Percentiles rank a stretch among this genome's conserved stretches.
These are phyloP conservation scores for Arthonia radiata DNA, from an alignment of 495 filamentous ascomycete species.

Conservation along the genomic window DNA sequence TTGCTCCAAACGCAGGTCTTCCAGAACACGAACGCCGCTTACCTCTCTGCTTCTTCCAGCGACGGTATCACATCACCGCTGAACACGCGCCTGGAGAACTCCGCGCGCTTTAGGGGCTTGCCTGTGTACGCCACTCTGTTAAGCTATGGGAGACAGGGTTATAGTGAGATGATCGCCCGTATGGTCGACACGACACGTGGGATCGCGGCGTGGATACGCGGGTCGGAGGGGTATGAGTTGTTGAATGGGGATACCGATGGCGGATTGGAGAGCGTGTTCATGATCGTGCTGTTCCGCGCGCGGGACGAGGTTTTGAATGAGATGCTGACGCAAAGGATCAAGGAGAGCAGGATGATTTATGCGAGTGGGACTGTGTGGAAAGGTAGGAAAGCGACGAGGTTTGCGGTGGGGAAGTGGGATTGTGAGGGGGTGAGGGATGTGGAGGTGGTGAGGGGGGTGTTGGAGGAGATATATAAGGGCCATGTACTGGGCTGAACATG, in stretches of 20 bases:
- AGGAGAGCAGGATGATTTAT: constrained; percentile 48
- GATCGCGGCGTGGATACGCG: constrained; percentile 35
- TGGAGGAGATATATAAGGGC: no score
- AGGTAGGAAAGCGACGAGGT: constrained; percentile 40
- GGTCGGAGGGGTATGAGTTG: constrained; percentile 34
- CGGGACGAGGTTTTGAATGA: constrained; percentile 40
- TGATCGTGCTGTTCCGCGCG: constrained; percentile 62
- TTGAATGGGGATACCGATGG: constrained; percentile 24
- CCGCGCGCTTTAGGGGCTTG: constrained; percentile 65
- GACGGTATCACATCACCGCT: constrained; percentile 35
- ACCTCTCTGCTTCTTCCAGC: constrained; percentile 26
- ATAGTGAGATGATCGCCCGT: constrained; percentile 34
- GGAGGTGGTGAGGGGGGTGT: constrained; percentile 21
- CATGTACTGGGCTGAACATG: no score
- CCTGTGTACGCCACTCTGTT: constrained; percentile 64
- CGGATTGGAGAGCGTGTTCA: constrained; percentile 27
- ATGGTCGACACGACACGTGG: constrained; percentile 28
- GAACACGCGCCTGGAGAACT: constrained; percentile 80
- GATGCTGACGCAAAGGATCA: constrained; percentile 41
- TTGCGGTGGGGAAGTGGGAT: constrained; percentile 72
- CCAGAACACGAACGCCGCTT: constrained; percentile 66
- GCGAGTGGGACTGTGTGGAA: constrained; percentile 64
- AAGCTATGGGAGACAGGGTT: constrained; percentile 49
- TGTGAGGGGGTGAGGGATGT: constrained; percentile 31
- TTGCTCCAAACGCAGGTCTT: constrained; percentile 36